These are phyloP conservation scores for Mycogone perniciosa DNA, from an alignment of 2,329 filamentous ascomycete species.

Conservation along the genomic window DNA sequence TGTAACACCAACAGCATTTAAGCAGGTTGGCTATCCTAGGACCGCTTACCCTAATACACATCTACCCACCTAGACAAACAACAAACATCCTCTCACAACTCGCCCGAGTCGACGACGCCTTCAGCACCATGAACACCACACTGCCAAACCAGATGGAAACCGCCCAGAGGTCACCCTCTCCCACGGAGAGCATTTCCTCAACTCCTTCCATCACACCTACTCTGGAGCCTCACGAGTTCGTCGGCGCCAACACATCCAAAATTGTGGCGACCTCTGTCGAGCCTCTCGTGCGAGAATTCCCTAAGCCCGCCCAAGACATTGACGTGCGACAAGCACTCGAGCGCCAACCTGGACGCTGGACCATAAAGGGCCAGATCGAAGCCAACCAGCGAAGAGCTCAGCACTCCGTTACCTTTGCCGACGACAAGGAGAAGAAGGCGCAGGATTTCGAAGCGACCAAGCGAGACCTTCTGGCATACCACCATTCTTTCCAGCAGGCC, in stretches of 20 bases:
- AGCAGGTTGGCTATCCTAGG: background rate
- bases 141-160: background rate
- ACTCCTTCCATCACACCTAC: constrained; percentile 8
- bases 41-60: background rate
- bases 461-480: constrained; percentile 37
- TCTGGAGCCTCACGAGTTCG: constrained; percentile 5
- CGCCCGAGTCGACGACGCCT: no score
- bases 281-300: constrained; percentile 31
- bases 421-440: constrained; percentile 29
- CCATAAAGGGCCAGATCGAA: constrained; percentile 30
- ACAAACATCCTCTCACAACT: background rate
- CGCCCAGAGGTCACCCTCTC: constrained; percentile 3
- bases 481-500: constrained; percentile 18
- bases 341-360: constrained; percentile 38
- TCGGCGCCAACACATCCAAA: background rate
- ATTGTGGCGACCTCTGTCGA: constrained; percentile 23
- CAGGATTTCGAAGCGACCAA: constrained; percentile 42
- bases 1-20: no score
- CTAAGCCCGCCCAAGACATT: constrained; percentile 34
- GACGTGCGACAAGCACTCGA: constrained; percentile 38
- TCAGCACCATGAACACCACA: background rate
- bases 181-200: constrained; percentile 1
- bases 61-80: background rate
- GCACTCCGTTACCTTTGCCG: constrained; percentile 16
- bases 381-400: constrained; percentile 26